phyloP scores from a whole-genome alignment of 2,329 filamentous ascomycete species.

The Apiospora hydei region DNA sequence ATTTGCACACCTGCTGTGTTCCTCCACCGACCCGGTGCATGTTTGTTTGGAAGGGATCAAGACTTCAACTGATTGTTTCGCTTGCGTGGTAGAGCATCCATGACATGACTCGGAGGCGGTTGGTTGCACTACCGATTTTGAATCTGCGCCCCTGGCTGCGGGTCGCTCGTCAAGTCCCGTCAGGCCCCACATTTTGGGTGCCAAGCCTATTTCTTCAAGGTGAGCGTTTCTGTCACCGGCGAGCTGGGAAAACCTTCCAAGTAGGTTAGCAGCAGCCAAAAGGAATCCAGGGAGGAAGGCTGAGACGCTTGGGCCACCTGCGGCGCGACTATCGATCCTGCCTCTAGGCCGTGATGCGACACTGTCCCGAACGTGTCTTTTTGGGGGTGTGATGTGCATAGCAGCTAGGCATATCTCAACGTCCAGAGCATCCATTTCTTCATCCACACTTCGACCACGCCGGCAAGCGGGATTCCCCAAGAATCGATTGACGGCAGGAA shows the following conservation, averaged over 20 bases:
- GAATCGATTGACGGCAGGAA: slow-evolving; percentile 10
- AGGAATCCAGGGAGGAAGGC: background rate
- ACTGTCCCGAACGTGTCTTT: slow-evolving; percentile 15
- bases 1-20: background rate
- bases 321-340: background rate
- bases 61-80: background rate
- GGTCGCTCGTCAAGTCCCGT: slow-evolving; percentile 20
- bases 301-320: slow-evolving; percentile 11
- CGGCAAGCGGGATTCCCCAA: slow-evolving; percentile 1
- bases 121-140: slow-evolving; percentile 18
- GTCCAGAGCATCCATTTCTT: background rate
- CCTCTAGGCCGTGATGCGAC: slow-evolving; percentile 9
- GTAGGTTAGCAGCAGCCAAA: background rate
- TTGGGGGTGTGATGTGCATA: background rate
- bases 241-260: background rate
- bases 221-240: slow-evolving; percentile 13
- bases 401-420: background rate
- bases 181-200: background rate
- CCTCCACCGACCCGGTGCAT: background rate
- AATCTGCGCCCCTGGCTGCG: slow-evolving; percentile 20
- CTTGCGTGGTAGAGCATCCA: slow-evolving; percentile 1
- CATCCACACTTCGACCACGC: background rate
- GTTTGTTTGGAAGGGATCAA: background rate
- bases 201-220: slow-evolving; percentile 17
- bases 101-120: slow-evolving; percentile 14